phyloP scores from a whole-genome alignment of 169 alveolate species.

The Condylostoma magnum region DNA sequence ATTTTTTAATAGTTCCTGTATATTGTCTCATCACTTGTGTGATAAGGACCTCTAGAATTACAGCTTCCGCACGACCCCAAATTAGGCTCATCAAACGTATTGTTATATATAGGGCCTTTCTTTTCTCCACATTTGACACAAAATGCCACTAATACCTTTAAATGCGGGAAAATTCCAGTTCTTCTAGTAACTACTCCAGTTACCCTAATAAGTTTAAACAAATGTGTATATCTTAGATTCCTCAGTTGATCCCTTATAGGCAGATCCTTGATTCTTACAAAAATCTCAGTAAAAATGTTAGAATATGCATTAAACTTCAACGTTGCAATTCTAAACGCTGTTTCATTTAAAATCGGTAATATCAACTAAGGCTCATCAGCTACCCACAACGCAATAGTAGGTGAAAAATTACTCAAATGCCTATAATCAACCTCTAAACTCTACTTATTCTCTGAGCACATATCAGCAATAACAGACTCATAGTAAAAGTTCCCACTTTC shows the following conservation, averaged over 20 bases:
- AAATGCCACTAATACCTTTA: constrained; percentile 63
- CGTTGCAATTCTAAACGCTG: constrained; percentile 68
- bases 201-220: constrained; percentile 92
- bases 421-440: constrained; percentile 71
- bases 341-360: constrained; percentile 78
- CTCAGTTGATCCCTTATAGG: constrained; percentile 92
- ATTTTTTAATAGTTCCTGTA: constrained; percentile 96
- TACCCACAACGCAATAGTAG: constrained; percentile 82
- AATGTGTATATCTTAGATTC: constrained; percentile 90
- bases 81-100: constrained; percentile 65
- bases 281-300: constrained; percentile 68
- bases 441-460: constrained; percentile 80
- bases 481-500: constrained; percentile 56
- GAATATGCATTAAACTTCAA: constrained; percentile 67
- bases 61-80: constrained; percentile 92
- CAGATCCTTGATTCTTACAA: constrained; percentile 84
- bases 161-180: constrained; percentile 92
- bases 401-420: constrained; percentile 56
- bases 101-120: constrained; percentile 76
- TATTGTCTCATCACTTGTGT: constrained; percentile 88
- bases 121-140: constrained; percentile 83
- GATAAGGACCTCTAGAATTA: constrained; percentile 89
- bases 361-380: constrained; percentile 78
- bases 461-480: constrained; percentile 73
- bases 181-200: constrained; percentile 93